Percentiles rank a stretch among this genome's conserved stretches.
Conservation (phyloP, 495 filamentous ascomycete genomes). For the Thermochaetoides thermophila region DNA sequence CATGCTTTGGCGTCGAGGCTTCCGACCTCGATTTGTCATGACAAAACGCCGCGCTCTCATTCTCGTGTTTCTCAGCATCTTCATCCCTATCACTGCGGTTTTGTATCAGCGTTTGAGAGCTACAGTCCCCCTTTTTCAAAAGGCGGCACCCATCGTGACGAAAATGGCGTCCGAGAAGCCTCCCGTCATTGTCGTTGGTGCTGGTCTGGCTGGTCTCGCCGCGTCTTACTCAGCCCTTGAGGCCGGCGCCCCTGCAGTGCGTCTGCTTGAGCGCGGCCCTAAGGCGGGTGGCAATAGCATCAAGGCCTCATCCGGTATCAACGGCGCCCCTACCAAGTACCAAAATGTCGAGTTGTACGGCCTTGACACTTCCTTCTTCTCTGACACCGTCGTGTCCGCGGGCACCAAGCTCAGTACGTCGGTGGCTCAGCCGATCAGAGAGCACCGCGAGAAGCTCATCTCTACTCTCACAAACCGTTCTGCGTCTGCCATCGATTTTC, state of each 20-base stretch:
- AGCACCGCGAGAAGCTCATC: conserved; percentile 28
- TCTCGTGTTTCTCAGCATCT: conserved; percentile 5
- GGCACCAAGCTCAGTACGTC: conserved; percentile 14
- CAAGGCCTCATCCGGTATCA: conserved; percentile 50
- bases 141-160: too few relatives aligned
- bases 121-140: not conserved
- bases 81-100: conserved; percentile 9
- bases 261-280: conserved; percentile 36
- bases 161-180: too few relatives aligned
- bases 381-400: conserved; percentile 40
- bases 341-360: conserved; percentile 19
- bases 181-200: conserved; percentile 34
- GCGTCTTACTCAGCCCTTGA: conserved; percentile 33
- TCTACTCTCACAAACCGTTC: conserved; percentile 25
- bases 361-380: conserved; percentile 29
- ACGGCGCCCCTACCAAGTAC: conserved; percentile 39
- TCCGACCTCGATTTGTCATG: conserved; percentile 5
- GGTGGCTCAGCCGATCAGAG: conserved; percentile 1
- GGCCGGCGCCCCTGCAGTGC: conserved; percentile 27
- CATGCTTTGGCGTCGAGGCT: too few relatives aligned
- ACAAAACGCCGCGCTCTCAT: conserved; percentile 5
- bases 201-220: conserved; percentile 37
- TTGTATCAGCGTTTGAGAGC: conserved; percentile 5
- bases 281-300: conserved; percentile 49
- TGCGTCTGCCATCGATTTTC: conserved; percentile 33